Conservation (phyloP, 148 eudicot genomes). For the Vaccinium myrtillus region DNA sequence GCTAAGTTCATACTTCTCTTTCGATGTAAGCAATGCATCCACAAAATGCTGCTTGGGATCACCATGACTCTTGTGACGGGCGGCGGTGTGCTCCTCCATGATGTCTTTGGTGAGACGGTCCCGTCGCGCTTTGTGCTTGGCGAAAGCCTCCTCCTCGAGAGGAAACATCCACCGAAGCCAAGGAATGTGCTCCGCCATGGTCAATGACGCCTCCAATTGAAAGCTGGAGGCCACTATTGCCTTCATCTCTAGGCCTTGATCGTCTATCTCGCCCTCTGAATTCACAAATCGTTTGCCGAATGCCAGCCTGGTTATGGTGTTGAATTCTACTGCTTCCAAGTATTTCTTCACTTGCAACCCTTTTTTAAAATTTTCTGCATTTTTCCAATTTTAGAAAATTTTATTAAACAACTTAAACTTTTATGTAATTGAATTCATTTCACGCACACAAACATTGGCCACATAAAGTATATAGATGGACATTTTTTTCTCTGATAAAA, state of each 20-base stretch:
- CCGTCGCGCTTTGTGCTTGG: constrained; percentile 47
- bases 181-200: constrained; percentile 67
- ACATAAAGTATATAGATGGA: no score
- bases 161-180: constrained; percentile 70
- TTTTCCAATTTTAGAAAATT: background rate
- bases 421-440: no score
- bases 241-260: constrained; percentile 74
- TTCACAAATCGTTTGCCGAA: constrained; percentile 81
- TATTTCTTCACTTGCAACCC: constrained; percentile 52
- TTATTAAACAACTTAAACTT: no score
- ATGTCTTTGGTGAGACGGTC: constrained; percentile 59
- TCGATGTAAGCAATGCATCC: constrained; percentile 68
- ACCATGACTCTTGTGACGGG: constrained; percentile 37
- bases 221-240: constrained; percentile 51
- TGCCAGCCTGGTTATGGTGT: constrained; percentile 78
- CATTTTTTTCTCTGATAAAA: no score
- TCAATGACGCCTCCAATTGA: constrained; percentile 42
- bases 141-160: constrained; percentile 53
- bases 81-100: constrained; percentile 69
- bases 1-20: constrained; percentile 68
- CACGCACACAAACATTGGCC: no score
- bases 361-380: constrained; percentile 58
- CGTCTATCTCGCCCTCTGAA: constrained; percentile 59
- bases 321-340: constrained; percentile 73
- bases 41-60: constrained; percentile 70